Evolutionary conservation across 1,284 basidiomycete species (phyloP).

Genomic region (Peniophora sp.): DNA sequence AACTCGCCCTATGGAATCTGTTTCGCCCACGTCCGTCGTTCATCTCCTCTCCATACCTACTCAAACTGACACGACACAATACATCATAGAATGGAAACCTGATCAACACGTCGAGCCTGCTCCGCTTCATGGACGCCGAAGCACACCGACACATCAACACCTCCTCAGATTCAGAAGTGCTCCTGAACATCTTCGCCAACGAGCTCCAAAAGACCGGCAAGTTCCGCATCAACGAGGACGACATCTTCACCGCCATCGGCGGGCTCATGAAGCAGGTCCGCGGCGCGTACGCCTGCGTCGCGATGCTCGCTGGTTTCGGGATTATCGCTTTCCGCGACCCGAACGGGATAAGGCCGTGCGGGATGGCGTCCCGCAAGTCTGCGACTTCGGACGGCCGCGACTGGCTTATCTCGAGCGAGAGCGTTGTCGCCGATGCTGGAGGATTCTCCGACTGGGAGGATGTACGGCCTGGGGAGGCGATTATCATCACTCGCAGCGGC

Average conservation of each 20-base stretch:
- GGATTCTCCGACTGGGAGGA: slow-evolving; percentile 93
- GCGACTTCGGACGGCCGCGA: slow-evolving; percentile 49
- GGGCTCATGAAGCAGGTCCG: slow-evolving; percentile 84
- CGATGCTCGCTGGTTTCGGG: slow-evolving; percentile 98
- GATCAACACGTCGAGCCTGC: slow-evolving; percentile 84
- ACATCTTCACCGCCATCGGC: slow-evolving; percentile 93
- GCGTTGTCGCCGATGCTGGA: slow-evolving; percentile 90
- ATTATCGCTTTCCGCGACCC: slow-evolving; percentile 98
- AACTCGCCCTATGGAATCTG: slow-evolving; percentile 99
- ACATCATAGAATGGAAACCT: slow-evolving; percentile 88
- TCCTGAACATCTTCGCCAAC: slow-evolving; percentile 97
- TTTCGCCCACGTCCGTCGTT: slow-evolving; percentile 81
- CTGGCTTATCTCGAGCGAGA: slow-evolving; percentile 92
- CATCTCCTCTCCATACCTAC: slow-evolving; percentile 1
- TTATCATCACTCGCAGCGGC: slow-evolving; percentile 84
- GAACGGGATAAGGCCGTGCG: slow-evolving; percentile 94
- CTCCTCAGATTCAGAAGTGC: slow-evolving; percentile 93
- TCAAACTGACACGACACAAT: slow-evolving; percentile 4
- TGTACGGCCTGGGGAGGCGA: slow-evolving; percentile 87
- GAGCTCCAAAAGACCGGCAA: slow-evolving; percentile 98
- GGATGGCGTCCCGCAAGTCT: slow-evolving; percentile 66
- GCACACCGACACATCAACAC: slow-evolving; percentile 99
- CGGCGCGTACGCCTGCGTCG: slow-evolving; percentile 95
- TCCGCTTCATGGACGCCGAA: slow-evolving; percentile 91
- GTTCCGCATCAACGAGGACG: slow-evolving; percentile 99